Evolutionary conservation across 139 green algal genomes (phyloP), one percentile per base, ranked within the genome.

Genomic region (Axilococcus clingmanii): DNA sequence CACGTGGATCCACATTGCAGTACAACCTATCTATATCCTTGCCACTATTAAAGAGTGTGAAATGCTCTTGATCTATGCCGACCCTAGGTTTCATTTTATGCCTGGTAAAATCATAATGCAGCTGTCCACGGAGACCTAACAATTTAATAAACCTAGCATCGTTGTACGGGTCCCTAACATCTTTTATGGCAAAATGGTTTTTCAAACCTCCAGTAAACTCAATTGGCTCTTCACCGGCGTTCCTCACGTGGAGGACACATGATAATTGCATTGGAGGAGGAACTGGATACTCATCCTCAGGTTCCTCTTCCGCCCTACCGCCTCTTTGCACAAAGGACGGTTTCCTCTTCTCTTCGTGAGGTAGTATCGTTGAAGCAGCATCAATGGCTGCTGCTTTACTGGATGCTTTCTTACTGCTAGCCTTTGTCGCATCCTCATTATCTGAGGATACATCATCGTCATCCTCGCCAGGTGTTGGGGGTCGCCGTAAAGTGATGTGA

Each of bases 201-300:
- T 49, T 52, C 31, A 71, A 28, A 9, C 35, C 69, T 3, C 53
- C 55, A 5, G 65, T 75, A 59, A 77, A 77, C 17, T 49, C 72
- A 43, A 77, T 53, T 14, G 49, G 24, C 33, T 37, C 23, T 12
- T 68, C 48, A 9, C 45, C 55, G 4, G n/a, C 45, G 57, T 72
- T 71, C 44, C 55, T 38, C 3, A 78, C 47, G 20, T 66, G 28
- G 22, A 68, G 53, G 8, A 48, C 24, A 30, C 24, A 62, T 32
- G 41, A 47, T 48, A 74, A 12, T 16, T 27, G 15, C 19, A 35
- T 36, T 0, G 25, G 15, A 36, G 44, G 44, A 9, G 12, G 14
- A 20, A n/a, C 27, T n/a, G 15, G 15, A 16, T 20, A 20, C n/a
- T 19, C 24, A 36, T 34, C 25, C 5, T 23, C 44, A 8, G 23